A percentile compares a stretch with the other conserved stretches of the same genome.
phyloP scores from a whole-genome alignment of 305 asterid species.

The Caryopteris hybrid region DNA sequence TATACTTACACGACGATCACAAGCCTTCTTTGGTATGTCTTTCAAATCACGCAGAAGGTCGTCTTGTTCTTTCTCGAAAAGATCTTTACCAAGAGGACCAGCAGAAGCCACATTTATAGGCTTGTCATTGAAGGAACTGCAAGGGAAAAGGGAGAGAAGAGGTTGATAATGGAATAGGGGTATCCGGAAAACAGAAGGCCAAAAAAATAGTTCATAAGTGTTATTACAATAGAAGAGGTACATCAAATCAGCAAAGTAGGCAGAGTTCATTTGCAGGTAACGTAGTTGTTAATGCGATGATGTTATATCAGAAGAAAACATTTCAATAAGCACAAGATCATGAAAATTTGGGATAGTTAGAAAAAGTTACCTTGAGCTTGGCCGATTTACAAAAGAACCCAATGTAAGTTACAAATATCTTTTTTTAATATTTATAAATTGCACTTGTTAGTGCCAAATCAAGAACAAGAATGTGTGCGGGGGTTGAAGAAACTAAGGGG shows the following conservation, averaged over 20 bases:
- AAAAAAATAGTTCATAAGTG: background rate
- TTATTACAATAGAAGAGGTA: background rate
- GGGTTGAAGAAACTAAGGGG: too few relatives aligned
- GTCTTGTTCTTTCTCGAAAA: conserved; percentile 88
- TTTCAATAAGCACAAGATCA: background rate
- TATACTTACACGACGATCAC: conserved; percentile 86
- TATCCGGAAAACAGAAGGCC: background rate
- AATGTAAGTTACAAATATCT: too few relatives aligned
- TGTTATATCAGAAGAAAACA: background rate
- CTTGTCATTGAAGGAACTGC: conserved; percentile 84
- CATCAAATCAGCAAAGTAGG: background rate
- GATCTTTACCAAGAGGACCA: conserved; percentile 82
- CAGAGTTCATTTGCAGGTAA: background rate
- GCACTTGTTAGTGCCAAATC: too few relatives aligned
- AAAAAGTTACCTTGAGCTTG: background rate
- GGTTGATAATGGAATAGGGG: background rate
- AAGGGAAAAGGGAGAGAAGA: background rate
- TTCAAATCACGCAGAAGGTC: conserved; percentile 72
- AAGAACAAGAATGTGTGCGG: too few relatives aligned
- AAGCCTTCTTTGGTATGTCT: conserved; percentile 87
- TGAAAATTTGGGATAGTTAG: background rate
- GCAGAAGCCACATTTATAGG: conserved; percentile 64
- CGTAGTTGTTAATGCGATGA: background rate
- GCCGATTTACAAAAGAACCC: background rate
- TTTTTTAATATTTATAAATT: too few relatives aligned